Conservation (phyloP, 768 basidiomycete species). For the Ephemerocybe angulata region DNA sequence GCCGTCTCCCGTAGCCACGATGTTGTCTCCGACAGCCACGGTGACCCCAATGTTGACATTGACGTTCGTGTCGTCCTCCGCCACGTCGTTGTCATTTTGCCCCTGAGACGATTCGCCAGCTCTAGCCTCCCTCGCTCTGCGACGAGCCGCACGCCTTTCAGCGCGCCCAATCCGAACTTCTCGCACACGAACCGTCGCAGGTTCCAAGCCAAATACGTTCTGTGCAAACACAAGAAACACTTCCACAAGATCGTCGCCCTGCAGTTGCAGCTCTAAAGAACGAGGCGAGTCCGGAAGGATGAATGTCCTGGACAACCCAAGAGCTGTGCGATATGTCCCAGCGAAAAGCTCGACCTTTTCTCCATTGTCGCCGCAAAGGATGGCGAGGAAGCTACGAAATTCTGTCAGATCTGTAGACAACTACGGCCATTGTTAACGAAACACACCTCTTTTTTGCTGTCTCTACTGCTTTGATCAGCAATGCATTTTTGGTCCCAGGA, state of each 20-base stretch:
- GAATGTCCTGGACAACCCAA: slow-evolving; percentile 88
- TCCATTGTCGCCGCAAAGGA: slow-evolving; percentile 87
- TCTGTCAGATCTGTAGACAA: slow-evolving; percentile 1
- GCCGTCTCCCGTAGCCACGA: slow-evolving; percentile 32
- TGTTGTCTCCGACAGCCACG: slow-evolving; percentile 39
- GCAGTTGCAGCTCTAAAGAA: slow-evolving; percentile 81
- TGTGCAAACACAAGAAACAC: slow-evolving; percentile 89
- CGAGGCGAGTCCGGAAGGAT: slow-evolving; percentile 89
- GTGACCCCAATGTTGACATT: slow-evolving; percentile 64
- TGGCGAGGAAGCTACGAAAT: slow-evolving; percentile 74
- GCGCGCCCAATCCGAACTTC: slow-evolving; percentile 89
- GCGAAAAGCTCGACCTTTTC: slow-evolving; percentile 94
- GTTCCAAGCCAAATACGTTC: slow-evolving; percentile 89
- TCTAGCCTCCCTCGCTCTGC: slow-evolving; percentile 69
- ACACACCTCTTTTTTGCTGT: slow-evolving; percentile 81
- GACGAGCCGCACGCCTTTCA: slow-evolving; percentile 78
- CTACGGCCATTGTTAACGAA: neutral
- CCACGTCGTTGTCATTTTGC: slow-evolving; percentile 39
- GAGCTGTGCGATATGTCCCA: slow-evolving; percentile 84
- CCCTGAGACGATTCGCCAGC: slow-evolving; percentile 44
- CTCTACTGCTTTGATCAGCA: slow-evolving; percentile 84
- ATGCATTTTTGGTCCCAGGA: slow-evolving; percentile 82
- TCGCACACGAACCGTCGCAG: slow-evolving; percentile 89
- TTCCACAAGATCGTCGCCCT: slow-evolving; percentile 90
- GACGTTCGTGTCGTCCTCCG: slow-evolving; percentile 54